Conservation (phyloP, 2,329 filamentous ascomycete genomes). For the Neodidymelliopsis sp. region DNA sequence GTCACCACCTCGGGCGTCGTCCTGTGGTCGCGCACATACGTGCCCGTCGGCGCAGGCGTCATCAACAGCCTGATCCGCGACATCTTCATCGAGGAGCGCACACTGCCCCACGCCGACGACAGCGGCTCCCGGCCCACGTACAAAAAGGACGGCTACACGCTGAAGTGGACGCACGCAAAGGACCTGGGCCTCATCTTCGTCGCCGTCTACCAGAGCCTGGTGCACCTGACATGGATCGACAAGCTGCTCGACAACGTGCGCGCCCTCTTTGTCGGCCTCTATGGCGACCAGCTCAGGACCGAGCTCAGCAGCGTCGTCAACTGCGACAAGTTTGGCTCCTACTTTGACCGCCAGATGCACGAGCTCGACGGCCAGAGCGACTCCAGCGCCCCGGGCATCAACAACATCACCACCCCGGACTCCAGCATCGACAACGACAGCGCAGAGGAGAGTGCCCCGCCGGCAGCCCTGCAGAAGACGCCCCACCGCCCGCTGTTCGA, state of each 20-base stretch:
- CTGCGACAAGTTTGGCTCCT: conserved; percentile 81
- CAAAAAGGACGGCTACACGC: conserved; percentile 88
- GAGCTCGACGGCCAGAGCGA: conserved; percentile 73
- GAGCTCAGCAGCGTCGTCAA: conserved; percentile 79
- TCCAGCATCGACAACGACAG: conserved; percentile 59
- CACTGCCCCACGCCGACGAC: conserved; percentile 66
- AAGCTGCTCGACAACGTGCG: conserved; percentile 94
- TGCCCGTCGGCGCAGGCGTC: conserved; percentile 78
- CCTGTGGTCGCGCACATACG: conserved; percentile 90
- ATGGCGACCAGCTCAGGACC: conserved; percentile 84
- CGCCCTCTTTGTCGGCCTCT: conserved; percentile 88
- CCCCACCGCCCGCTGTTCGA: conserved; percentile 46
- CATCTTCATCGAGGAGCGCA: conserved; percentile 96
- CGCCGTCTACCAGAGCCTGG: conserved; percentile 93
- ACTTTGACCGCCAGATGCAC: conserved; percentile 91
- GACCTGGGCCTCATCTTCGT: conserved; percentile 96
- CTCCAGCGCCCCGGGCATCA: conserved; percentile 46
- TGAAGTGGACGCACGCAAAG: conserved; percentile 93
- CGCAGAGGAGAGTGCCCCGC: conserved; percentile 60
- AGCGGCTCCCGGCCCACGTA: conserved; percentile 75
- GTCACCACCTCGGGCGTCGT: conserved; percentile 95
- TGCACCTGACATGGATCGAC: conserved; percentile 97
- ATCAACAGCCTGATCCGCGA: conserved; percentile 96
- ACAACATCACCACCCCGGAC: conserved; percentile 59
- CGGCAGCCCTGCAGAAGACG: conserved; percentile 57